Percentiles rank a stretch among this genome's conserved stretches.
phyloP scores from a whole-genome alignment of 345 rosid species.

The Rhodamnia argentea region DNA sequence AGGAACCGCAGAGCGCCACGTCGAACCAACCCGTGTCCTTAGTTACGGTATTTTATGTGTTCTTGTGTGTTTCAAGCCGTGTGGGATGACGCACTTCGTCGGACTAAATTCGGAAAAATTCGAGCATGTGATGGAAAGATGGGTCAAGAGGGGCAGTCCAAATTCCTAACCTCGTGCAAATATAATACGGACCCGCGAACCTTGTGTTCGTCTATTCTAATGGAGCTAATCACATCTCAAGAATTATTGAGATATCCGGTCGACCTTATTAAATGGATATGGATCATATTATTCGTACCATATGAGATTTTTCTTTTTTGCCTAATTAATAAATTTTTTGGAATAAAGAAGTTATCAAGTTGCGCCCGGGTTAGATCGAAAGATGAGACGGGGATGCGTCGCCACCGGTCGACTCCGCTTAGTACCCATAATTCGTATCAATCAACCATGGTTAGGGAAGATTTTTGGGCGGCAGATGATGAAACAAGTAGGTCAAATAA shows the following conservation, averaged over 20 bases:
- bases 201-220: not conserved
- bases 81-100: not conserved
- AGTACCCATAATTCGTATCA: not conserved
- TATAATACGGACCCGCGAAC: not conserved
- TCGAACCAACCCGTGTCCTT: not conserved
- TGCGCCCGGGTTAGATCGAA: not conserved
- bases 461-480: not conserved
- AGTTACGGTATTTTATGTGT: not conserved
- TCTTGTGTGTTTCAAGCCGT: not conserved
- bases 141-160: not conserved
- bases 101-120: not conserved
- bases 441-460: not conserved
- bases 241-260: not conserved
- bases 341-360: not conserved
- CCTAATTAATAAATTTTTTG: not conserved
- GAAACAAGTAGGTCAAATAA: not conserved
- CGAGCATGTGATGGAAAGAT: not conserved
- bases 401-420: not conserved
- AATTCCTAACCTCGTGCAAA: not conserved
- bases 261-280: not conserved
- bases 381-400: not conserved
- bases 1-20: not conserved
- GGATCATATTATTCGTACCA: not conserved
- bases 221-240: not conserved
- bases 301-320: not conserved